These are phyloP conservation scores for Adansonia grandidieri DNA, from an alignment of 441 rosid species.

Conservation along the genomic window DNA sequence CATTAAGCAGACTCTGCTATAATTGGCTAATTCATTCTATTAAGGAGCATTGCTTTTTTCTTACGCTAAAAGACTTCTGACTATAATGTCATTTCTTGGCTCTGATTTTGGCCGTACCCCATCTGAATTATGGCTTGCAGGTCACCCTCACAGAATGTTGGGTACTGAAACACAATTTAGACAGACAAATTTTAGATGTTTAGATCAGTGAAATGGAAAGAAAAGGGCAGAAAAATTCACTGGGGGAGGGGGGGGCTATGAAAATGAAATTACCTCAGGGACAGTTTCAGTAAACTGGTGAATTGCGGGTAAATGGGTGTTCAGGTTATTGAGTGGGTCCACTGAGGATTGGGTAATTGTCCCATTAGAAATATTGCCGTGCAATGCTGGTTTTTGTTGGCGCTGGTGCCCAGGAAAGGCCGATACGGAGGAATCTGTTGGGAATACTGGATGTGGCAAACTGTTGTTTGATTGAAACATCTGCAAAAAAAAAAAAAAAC, in stretches of 20 bases:
- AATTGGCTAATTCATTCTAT: neutral
- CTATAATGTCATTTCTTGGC: conserved; percentile 32
- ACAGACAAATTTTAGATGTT: neutral
- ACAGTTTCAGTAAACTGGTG: conserved; percentile 38
- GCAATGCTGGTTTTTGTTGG: conserved; percentile 39
- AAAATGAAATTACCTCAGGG: conserved; percentile 34
- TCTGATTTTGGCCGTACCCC: conserved; percentile 63
- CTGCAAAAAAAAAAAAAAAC: conserved; percentile 39
- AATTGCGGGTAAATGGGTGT: conserved; percentile 49
- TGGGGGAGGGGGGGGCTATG: too few relatives aligned
- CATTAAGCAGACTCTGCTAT: conserved; percentile 15
- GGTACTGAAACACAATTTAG: conserved; percentile 41
- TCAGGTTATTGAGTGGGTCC: conserved; percentile 43
- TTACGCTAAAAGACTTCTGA: conserved; percentile 47
- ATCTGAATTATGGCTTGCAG: conserved; percentile 75
- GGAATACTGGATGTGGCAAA: conserved; percentile 44
- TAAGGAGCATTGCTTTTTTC: neutral
- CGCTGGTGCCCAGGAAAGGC: conserved; percentile 42
- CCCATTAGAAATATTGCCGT: conserved; percentile 30
- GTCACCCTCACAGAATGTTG: conserved; percentile 67
- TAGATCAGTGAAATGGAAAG: neutral
- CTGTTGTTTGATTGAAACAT: conserved; percentile 45
- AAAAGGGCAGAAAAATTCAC: neutral
- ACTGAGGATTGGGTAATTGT: conserved; percentile 22
- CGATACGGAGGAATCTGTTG: conserved; percentile 53